Percentiles rank a stretch among this genome's conserved stretches.
Conservation (phyloP, 345 rosid species). For the Acer campestre region DNA sequence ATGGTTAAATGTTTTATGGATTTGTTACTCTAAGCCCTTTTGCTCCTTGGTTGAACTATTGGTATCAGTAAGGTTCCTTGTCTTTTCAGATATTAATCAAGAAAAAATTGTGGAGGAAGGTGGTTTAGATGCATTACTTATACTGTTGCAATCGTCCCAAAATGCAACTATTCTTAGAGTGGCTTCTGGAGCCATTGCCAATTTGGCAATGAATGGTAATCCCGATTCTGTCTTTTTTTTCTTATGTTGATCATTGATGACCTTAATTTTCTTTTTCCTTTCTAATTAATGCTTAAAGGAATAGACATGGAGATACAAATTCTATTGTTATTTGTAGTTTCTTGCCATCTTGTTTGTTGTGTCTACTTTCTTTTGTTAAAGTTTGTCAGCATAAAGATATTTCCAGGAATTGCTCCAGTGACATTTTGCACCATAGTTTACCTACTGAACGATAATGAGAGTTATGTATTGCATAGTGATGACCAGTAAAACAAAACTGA, state of each 20-base stretch:
- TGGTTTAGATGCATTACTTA: constrained; percentile 84
- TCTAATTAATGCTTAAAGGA: background rate
- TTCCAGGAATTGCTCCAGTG: background rate
- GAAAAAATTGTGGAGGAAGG: constrained; percentile 92
- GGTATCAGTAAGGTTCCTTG: constrained; percentile 7
- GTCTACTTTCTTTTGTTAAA: background rate
- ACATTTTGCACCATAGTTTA: background rate
- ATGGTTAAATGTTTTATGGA: background rate
- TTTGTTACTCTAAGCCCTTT: background rate
- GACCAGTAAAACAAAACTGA: background rate
- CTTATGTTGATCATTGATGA: background rate
- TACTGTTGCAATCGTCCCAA: constrained; percentile 63
- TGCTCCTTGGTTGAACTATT: background rate
- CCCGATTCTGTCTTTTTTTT: constrained; percentile 8
- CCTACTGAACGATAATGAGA: background rate
- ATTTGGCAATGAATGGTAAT: constrained; percentile 95
- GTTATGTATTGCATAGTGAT: background rate
- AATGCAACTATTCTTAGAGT: constrained; percentile 85
- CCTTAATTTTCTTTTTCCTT: background rate
- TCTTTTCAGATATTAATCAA: constrained; percentile 69
- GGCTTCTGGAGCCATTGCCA: constrained; percentile 97
- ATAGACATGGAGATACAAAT: background rate
- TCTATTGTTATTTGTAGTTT: background rate
- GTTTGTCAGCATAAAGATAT: background rate
- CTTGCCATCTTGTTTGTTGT: background rate